Percentiles rank a stretch among this genome's conserved stretches.
phyloP scores from a whole-genome alignment of 2,329 filamentous ascomycete genomes.

The Pyrenochaeta sp. region DNA sequence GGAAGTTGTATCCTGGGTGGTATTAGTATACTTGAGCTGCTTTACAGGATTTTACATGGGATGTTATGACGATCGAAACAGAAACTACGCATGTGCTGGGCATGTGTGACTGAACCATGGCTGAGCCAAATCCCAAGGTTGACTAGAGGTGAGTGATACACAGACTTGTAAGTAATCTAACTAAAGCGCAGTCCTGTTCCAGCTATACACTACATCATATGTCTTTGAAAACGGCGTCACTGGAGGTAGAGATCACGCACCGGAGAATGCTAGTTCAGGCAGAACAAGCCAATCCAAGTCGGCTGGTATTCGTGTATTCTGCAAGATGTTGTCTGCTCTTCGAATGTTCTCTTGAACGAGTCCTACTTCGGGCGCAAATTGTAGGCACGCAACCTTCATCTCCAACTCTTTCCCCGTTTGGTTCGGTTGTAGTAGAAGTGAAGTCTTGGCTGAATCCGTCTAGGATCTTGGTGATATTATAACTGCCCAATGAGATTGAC shows the following conservation, averaged over 20 bases:
- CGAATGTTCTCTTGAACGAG: constrained; percentile 75
- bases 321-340: constrained; percentile 71
- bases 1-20: constrained; percentile 76
- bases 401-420: constrained; percentile 23
- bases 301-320: constrained; percentile 52
- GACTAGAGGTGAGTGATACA: not conserved
- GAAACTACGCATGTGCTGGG: not conserved
- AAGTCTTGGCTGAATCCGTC: not conserved
- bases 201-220: not conserved
- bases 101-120: not conserved
- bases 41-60: not conserved
- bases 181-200: not conserved
- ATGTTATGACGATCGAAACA: not conserved
- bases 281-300: constrained; percentile 74
- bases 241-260: constrained; percentile 50
- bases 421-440: not conserved
- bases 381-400: constrained; percentile 74
- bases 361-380: constrained; percentile 76
- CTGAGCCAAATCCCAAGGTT: not conserved
- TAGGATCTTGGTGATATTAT: not conserved
- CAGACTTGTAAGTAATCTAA: not conserved
- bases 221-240: not conserved
- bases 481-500: not conserved
- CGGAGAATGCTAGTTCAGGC: constrained; percentile 79
- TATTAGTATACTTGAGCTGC: constrained; percentile 6